Conservation (phyloP, 768 basidiomycete species). For the Hemileccinum rubropunctum region DNA sequence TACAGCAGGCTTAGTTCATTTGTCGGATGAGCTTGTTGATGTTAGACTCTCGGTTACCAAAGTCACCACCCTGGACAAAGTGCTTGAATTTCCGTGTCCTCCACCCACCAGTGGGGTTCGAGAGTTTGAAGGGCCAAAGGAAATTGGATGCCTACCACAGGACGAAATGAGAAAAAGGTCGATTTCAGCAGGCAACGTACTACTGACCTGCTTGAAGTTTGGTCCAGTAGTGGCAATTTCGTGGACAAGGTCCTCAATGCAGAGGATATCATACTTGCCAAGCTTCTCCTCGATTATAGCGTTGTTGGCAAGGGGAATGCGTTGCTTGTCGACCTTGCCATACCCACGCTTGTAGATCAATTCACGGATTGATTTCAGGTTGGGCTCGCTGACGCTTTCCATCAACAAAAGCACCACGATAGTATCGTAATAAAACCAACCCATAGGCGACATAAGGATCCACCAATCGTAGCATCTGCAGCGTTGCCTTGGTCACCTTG, state of each 20-base stretch:
- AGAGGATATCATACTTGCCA: conserved; percentile 94
- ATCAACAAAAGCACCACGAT: conserved; percentile 2
- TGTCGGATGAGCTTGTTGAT: conserved; percentile 97
- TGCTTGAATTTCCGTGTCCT: conserved; percentile 97
- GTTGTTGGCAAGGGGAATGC: conserved; percentile 94
- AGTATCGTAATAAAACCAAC: conserved; percentile 39
- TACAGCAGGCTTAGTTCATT: conserved; percentile 73
- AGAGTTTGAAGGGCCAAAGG: conserved; percentile 99
- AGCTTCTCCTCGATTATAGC: conserved; percentile 86
- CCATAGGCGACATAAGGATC: conserved; percentile 98
- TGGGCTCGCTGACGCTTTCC: conserved; percentile 68
- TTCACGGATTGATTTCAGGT: conserved; percentile 95
- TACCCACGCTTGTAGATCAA: conserved; percentile 99
- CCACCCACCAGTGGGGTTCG: conserved; percentile 99
- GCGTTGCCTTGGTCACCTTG: conserved; percentile 93
- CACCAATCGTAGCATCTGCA: conserved; percentile 96
- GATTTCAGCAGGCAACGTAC: conserved; percentile 21
- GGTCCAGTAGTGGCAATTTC: conserved; percentile 95
- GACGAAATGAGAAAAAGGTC: background rate
- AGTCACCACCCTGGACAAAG: conserved; percentile 94
- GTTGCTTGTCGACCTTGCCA: conserved; percentile 97
- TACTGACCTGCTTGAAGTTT: conserved; percentile 94
- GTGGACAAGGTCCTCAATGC: conserved; percentile 95
- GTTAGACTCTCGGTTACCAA: conserved; percentile 93
- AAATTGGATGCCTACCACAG: conserved; percentile 76